A percentile compares a stretch with the other conserved stretches of the same genome.
These are phyloP conservation scores for Saturnispora hagleri DNA, from an alignment of 805 yeast genomes.

Conservation along the genomic window DNA sequence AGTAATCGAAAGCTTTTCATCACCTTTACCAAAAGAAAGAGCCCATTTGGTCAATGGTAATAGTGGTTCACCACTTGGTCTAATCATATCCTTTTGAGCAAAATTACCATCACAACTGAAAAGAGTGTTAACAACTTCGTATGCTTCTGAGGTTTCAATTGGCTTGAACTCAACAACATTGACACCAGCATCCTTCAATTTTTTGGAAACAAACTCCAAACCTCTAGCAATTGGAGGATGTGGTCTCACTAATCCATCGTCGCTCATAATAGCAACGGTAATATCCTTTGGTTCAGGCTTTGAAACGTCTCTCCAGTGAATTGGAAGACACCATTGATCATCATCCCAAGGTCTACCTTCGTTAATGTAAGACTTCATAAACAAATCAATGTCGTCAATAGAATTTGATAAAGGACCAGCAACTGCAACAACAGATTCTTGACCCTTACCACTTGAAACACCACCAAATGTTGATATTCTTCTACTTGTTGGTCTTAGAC, in stretches of 20 bases:
- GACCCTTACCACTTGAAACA: conserved; percentile 50
- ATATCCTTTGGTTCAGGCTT: conserved; percentile 32
- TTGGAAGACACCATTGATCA: conserved; percentile 37
- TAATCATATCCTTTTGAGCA: conserved; percentile 42
- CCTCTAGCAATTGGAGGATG: conserved; percentile 57
- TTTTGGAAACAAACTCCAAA: conserved; percentile 42
- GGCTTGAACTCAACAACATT: conserved; percentile 49
- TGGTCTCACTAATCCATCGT: conserved; percentile 58
- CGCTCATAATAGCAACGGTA: conserved; percentile 54
- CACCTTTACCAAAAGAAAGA: conserved; percentile 50
- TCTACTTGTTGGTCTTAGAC: conserved; percentile 54
- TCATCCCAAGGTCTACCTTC: conserved; percentile 56
- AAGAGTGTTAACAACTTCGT: conserved; percentile 46
- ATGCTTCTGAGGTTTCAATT: conserved; percentile 47
- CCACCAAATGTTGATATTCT: conserved; percentile 41
- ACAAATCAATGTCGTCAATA: conserved; percentile 57
- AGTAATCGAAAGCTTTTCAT: conserved; percentile 33
- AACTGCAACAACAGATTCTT: conserved; percentile 56
- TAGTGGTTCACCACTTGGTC: conserved; percentile 62
- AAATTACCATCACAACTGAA: conserved; percentile 64
- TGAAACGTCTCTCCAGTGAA: conserved; percentile 44
- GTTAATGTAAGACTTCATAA: conserved; percentile 55
- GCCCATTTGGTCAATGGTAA: conserved; percentile 54
- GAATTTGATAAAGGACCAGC: conserved; percentile 61
- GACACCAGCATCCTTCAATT: conserved; percentile 50